Base-by-base conservation (phyloP, 768 basidiomycete species). In the Russula foetens region DNA sequence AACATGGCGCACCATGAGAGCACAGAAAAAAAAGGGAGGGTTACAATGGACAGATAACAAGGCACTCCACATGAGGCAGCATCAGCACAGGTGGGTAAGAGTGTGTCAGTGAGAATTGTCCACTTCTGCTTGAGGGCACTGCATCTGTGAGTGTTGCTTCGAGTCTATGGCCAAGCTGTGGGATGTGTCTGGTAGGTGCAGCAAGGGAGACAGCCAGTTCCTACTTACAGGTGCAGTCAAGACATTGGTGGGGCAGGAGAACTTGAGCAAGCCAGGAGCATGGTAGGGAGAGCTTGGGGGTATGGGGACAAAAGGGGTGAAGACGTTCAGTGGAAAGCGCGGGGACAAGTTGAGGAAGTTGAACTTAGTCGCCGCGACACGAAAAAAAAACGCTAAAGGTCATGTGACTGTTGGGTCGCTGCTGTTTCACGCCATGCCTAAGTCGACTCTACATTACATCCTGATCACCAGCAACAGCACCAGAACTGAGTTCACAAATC, bases 401-500 rank as follows among this genome's bases (percentile, higher is more conserved):
- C n/a, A n/a, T n/a, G n/a, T n/a, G n/a, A n/a, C n/a, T n/a, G n/a
- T n/a, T n/a, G n/a, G n/a, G n/a, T n/a, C n/a, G n/a, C n/a, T n/a
- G n/a, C n/a, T n/a, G n/a, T n/a, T n/a, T n/a, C n/a, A n/a, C n/a
- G n/a, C n/a, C n/a, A n/a, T n/a, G n/a, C n/a, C n/a, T n/a, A n/a
- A n/a, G n/a, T n/a, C n/a, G n/a, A n/a, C n/a, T n/a, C n/a, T n/a
- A n/a, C n/a, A n/a, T n/a, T n/a, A n/a, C n/a, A n/a, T n/a, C n/a
- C n/a, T n/a, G n/a, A n/a, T n/a, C n/a, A n/a, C n/a, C n/a, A n/a
- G n/a, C n/a, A n/a, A n/a, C n/a, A n/a, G n/a, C n/a, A n/a, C n/a
- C n/a, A n/a, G n/a, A n/a, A n/a, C n/a, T n/a, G n/a, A 84, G 52
- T 90, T 92, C 69, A 75, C 82, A 28, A 81, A 85, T 63, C 90